Evolutionary conservation across 768 basidiomycete species (phyloP).

Genomic region (Boletus tylopilopsis): DNA sequence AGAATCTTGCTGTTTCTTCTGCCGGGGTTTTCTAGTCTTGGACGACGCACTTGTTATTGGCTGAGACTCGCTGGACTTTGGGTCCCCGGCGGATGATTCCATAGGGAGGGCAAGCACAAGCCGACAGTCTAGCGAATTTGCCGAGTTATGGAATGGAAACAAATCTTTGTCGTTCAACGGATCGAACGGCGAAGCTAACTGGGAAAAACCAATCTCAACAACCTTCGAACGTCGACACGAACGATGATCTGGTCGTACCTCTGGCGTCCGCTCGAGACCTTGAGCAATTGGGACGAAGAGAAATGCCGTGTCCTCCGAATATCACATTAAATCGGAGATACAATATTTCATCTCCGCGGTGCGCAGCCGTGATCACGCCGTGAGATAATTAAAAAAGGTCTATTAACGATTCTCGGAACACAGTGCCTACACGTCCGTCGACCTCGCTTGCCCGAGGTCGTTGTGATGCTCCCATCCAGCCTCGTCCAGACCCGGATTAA

Average conservation of each 20-base stretch:
- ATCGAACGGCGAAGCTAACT: constrained; percentile 1
- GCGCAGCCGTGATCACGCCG: constrained; percentile 4
- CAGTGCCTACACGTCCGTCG: constrained; percentile 10
- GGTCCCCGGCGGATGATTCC: constrained; percentile 49
- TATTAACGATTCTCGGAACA: neutral
- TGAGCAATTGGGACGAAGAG: constrained; percentile 8
- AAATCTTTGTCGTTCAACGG: constrained; percentile 6
- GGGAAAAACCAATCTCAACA: constrained; percentile 8
- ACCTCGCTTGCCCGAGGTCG: constrained; percentile 19
- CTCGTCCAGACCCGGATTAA: constrained; percentile 64
- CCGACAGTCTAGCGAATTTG: constrained; percentile 30
- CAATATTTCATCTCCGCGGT: constrained; percentile 21
- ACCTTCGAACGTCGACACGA: constrained; percentile 5
- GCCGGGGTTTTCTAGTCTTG: constrained; percentile 50
- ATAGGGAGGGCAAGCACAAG: constrained; percentile 32
- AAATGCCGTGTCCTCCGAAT: constrained; percentile 29
- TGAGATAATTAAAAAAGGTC: neutral
- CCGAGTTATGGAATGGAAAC: constrained; percentile 22
- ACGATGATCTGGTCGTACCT: constrained; percentile 16
- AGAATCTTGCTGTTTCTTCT: constrained; percentile 43
- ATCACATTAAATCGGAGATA: constrained; percentile 22
- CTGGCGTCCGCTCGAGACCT: constrained; percentile 12
- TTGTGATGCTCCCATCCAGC: constrained; percentile 26
- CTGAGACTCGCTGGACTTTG: constrained; percentile 37
- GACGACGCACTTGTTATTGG: constrained; percentile 39